Base-by-base conservation (phyloP, 768 basidiomycete genomes). In the Aureoboletus auriporus region DNA sequence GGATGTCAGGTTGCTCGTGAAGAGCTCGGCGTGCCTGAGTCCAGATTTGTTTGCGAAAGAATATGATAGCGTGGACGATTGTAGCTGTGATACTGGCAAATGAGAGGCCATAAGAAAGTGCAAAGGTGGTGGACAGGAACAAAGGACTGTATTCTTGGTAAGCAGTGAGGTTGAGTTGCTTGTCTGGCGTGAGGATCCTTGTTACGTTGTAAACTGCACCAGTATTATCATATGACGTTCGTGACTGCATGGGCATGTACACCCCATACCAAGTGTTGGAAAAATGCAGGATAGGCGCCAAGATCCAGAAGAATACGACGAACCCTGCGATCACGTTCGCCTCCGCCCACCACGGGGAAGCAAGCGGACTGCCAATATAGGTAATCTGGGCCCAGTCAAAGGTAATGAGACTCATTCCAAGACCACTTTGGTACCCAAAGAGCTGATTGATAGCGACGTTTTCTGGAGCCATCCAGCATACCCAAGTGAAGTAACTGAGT, bases 321-420 rank as follows among this genome's bases (percentile, higher is more conserved):
- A 71, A 70, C 17, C 73, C 75, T 6, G 47, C 52, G 30, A 65
- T 63, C n/a, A 66, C 53, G 51, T 75, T 76, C 30, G 70, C 58
- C 43, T 70, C 72, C 8, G 68, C 61, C 68, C 73, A 75, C 57
- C 68, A 64, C 61, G 62, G 61, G 8, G 59, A 51, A 20, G 63
- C 53, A 9, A 68, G 65, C 27, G 59, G 63, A 61, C 73, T 73
- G n/a, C 59, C 61, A 42, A 73, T 73, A 47, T 78, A 87, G 5
- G 83, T 80, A 45, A 89, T 86, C 60, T 85, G 79, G 3, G 83
- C 70, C 89, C 89, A 92, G 56, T 92, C 89, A 58, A 92, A 87
- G 37, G 86, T 87, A 54, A 89, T 65, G 49, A 89, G 63, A 55
- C 83, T 83, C 84, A 89, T 87, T 36, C 83, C 82, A 54, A 84